Evolutionary conservation across 768 basidiomycete genomes (phyloP), one percentile per base, ranked within the genome.

Genomic region (Kwoniella botswanensis): DNA sequence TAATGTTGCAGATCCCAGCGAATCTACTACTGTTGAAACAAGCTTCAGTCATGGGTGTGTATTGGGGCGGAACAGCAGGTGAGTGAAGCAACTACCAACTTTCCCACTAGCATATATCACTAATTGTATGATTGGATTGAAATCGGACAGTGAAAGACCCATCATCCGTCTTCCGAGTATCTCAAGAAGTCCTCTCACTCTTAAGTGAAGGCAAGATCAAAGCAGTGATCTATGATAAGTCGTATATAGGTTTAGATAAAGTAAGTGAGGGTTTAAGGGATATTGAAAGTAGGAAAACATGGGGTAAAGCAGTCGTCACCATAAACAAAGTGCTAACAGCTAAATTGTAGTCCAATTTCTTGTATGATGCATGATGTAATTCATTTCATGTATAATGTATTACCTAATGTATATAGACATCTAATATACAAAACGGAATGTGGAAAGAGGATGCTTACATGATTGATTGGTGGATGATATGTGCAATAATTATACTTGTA

Each of bases 21-120:
- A 87, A 88, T 74, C 79, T 87, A 22, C 87, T 94, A 15, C 86
- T 96, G 15, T 86, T 95, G 22, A 96, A 96, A 84, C 94, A 95
- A 75, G 86, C 93, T 24, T 90, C 92, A 12, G 82, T 97, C 11
- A 87, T 93, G 60, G 95, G 96, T 7, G 84, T 97, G 11, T 91
- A 91, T 76, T 96, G 93, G 93, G 93, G 93, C 12, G 89, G 89
- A 3, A 94, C 93, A 83, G 81, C 85, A 11, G 80, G 93, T 92
- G 74, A 67, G 90, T 68, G 0, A 50, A 50, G 26, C 4, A 35
- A 35, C 35, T 35, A 35, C 6, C 35, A 6, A 9, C 0, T 7
- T 7, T 35, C 1, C 35, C 35, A 35, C 35, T 35, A 9, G 26
- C 9, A 24, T 53, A 41, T 12, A 24, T 26, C 6, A 15, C 59